Evolutionary conservation across 345 rosid genomes (phyloP), one percentile per base, ranked within the genome.

Genomic region (Iberis pinnata): DNA sequence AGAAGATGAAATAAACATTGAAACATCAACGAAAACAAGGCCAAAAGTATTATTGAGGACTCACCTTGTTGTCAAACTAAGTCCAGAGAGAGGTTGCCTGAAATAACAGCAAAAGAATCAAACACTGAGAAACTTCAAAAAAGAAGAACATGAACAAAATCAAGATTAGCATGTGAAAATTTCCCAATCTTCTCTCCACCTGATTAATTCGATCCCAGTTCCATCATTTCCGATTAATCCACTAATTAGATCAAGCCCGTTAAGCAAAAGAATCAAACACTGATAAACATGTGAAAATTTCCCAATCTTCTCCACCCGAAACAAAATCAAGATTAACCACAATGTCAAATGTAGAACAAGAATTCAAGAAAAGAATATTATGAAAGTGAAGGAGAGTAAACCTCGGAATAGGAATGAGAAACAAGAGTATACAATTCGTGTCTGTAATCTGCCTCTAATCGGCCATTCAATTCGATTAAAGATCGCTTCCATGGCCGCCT

Each of bases 31-130:
- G 19, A 43, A 18, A 41, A 25, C 27, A 33, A 45, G 22, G 60
- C 22, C 43, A 45, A 33, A 29, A 31, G 43, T 49, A 11, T 33
- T 43, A 40, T 7, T 6, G 19, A 42, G 15, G 11, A 54, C n/a
- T 58, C 53, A 92, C 96, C 93, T 85, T 80, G 25, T 56, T 74
- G 70, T 92, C 96, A 47, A 92, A 88, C 59, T 92, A 54, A 92
- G 29, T 31, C 81, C 68, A 15, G 88, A 69, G 64, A 92, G 64
- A 19, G 88, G 89, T 60, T 49, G 66, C 69, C 95, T 92, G 73
- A 43, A 29, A 58, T 64, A 42, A 29, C 4, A 3, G 35, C 3
- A 29, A 29, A 11, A 14, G 6, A n/a, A 5, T 35, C 38, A 53
- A 36, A 43, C 20, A 18, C 18, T 9, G 8, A 41, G 2, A 46